Evolutionary conservation across 371 early-diverging fungal species (phyloP).

Genomic region (Nematocida major): DNA sequence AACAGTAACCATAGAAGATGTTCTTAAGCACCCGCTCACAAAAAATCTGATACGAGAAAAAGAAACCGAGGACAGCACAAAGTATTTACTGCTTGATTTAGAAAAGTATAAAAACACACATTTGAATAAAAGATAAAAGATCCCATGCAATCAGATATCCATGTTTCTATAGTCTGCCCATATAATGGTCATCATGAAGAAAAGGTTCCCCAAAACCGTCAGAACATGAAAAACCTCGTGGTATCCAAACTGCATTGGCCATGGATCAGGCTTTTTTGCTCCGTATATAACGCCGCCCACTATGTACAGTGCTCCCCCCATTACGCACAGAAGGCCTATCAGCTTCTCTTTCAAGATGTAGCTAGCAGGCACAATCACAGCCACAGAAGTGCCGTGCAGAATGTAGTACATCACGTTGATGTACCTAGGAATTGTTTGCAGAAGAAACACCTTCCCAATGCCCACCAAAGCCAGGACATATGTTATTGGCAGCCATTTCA

Average conservation of each 20-base stretch:
- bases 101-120: not conserved
- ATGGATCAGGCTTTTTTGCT: slow-evolving; percentile 61
- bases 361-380: slow-evolving; percentile 55
- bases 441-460: slow-evolving; percentile 56
- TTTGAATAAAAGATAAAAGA: not conserved
- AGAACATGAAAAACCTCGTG: slow-evolving; percentile 65
- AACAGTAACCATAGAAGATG: slow-evolving; percentile 2
- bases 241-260: slow-evolving; percentile 63
- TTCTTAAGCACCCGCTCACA: not conserved
- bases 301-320: slow-evolving; percentile 63
- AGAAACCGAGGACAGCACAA: not conserved
- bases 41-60: not conserved
- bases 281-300: slow-evolving; percentile 64
- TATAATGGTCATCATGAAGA: slow-evolving; percentile 61
- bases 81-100: slow-evolving; percentile 10
- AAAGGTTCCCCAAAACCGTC: slow-evolving; percentile 63
- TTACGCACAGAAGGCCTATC: slow-evolving; percentile 47
- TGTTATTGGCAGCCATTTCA: slow-evolving; percentile 36
- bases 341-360: not conserved
- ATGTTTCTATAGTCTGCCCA: slow-evolving; percentile 38
- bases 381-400: slow-evolving; percentile 60
- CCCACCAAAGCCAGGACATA: slow-evolving; percentile 62
- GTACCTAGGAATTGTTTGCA: slow-evolving; percentile 43
- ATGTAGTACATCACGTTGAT: slow-evolving; percentile 63
- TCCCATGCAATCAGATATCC: not conserved